These are phyloP conservation scores for Cardamine occulta DNA, from an alignment of 345 rosid species.

Conservation along the genomic window DNA sequence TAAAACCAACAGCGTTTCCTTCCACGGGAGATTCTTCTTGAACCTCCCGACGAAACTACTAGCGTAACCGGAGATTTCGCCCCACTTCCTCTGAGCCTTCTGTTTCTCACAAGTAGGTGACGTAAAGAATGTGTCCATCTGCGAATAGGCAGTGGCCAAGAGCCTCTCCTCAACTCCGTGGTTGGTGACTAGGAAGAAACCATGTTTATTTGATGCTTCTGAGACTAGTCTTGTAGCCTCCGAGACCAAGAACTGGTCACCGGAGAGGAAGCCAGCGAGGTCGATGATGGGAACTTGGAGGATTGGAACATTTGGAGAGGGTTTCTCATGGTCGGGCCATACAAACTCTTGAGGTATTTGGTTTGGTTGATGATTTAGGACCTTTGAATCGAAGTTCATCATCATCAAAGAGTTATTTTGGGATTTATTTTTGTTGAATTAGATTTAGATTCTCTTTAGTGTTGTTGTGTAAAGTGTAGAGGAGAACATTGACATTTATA, in stretches of 20 bases:
- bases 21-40: neutral
- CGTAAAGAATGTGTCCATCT: neutral
- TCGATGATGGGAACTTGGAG: neutral
- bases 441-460: neutral
- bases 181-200: neutral
- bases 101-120: neutral
- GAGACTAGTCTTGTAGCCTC: neutral
- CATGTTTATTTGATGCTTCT: neutral
- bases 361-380: neutral
- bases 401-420: neutral
- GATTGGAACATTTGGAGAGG: neutral
- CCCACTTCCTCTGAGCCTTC: neutral
- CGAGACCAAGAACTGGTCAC: neutral
- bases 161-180: neutral
- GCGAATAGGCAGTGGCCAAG: neutral
- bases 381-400: neutral
- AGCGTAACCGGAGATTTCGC: neutral
- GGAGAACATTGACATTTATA: neutral
- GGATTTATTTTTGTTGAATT: too few species aligned
- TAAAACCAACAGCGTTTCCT: neutral
- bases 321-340: neutral
- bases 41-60: neutral
- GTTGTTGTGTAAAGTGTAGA: neutral
- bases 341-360: neutral
- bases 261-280: neutral